Evolutionary conservation across 352 stramenopile genomes (phyloP).

Genomic region (Globisporangium middletonii): DNA sequence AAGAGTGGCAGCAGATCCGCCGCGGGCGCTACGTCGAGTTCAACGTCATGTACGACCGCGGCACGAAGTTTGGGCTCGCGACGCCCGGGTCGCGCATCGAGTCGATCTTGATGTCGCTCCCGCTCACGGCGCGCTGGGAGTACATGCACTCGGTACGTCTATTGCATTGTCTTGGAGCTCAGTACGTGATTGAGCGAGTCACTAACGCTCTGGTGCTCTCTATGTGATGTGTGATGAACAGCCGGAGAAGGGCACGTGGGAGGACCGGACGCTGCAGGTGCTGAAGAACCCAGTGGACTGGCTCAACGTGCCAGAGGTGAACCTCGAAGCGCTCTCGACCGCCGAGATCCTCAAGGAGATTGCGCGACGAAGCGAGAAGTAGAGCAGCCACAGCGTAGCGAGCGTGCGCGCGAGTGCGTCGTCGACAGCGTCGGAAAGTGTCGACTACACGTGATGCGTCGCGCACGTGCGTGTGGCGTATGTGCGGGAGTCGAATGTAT

Average conservation of each 20-base stretch:
- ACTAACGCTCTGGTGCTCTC: conserved; percentile 2
- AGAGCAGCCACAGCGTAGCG: background rate
- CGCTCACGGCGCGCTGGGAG: conserved; percentile 95
- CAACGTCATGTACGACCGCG: conserved; percentile 99
- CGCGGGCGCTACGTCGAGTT: conserved; percentile 98
- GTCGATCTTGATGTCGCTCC: conserved; percentile 98
- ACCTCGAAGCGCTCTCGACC: conserved; percentile 67
- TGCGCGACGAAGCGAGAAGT: conserved; percentile 58
- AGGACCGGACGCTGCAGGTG: conserved; percentile 92
- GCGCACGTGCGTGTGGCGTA: too few species aligned
- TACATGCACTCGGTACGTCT: conserved; percentile 82
- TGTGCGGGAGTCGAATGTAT: too few species aligned
- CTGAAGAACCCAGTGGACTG: conserved; percentile 94
- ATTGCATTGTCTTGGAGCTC: conserved; percentile 1
- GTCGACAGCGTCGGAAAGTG: too few species aligned
- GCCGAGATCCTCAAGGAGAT: conserved; percentile 74
- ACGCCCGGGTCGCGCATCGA: conserved; percentile 95
- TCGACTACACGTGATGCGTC: too few species aligned
- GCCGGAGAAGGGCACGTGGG: conserved; percentile 83
- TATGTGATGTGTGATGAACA: conserved; percentile 23
- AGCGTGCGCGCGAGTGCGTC: background rate
- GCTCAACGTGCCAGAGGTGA: conserved; percentile 80
- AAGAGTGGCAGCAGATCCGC: conserved; percentile 97
- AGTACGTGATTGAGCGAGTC: background rate
- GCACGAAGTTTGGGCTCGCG: conserved; percentile 97